These are phyloP conservation scores for Martensiomyces pterosporus DNA, from an alignment of 192 early-diverging fungal species.

Conservation along the genomic window DNA sequence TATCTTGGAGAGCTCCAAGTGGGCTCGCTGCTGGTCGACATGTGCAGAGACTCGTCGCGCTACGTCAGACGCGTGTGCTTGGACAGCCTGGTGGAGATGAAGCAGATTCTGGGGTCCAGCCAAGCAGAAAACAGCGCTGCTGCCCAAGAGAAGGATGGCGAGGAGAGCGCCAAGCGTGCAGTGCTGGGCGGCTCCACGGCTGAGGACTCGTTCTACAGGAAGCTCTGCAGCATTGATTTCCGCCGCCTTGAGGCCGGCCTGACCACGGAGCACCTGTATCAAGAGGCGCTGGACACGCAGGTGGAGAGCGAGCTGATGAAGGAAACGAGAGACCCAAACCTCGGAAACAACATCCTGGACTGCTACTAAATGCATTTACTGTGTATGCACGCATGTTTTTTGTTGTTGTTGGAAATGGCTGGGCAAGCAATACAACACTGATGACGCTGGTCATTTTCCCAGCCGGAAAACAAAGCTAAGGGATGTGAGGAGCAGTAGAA, in stretches of 20 bases:
- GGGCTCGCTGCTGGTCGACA: conserved; percentile 28
- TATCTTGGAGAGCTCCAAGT: conserved; percentile 11
- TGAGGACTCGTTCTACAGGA: conserved; percentile 5
- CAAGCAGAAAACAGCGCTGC: too few relatives aligned
- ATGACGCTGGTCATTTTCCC: not conserved
- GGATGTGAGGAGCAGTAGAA: too few relatives aligned
- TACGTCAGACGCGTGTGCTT: conserved; percentile 39
- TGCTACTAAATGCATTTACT: conserved; percentile 18
- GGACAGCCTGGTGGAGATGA: conserved; percentile 18
- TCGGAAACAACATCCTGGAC: conserved; percentile 49
- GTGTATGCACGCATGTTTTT: not conserved
- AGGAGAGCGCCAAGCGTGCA: conserved; percentile 1
- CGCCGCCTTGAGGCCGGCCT: conserved; percentile 23
- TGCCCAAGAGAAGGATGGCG: not conserved
- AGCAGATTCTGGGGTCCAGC: not conserved
- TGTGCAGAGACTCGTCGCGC: conserved; percentile 44
- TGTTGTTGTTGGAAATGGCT: not conserved
- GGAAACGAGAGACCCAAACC: conserved; percentile 30
- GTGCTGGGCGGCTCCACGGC: not conserved
- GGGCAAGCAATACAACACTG: not conserved
- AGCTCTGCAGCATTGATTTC: conserved; percentile 27
- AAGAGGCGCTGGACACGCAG: conserved; percentile 45
- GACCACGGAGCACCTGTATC: conserved; percentile 39
- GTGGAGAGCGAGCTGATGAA: conserved; percentile 39
- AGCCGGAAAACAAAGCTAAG: not conserved